A percentile compares a stretch with the other conserved stretches of the same genome.
Evolutionary conservation across 805 yeast species (phyloP).

Genomic region (Candida qinlingensis): DNA sequence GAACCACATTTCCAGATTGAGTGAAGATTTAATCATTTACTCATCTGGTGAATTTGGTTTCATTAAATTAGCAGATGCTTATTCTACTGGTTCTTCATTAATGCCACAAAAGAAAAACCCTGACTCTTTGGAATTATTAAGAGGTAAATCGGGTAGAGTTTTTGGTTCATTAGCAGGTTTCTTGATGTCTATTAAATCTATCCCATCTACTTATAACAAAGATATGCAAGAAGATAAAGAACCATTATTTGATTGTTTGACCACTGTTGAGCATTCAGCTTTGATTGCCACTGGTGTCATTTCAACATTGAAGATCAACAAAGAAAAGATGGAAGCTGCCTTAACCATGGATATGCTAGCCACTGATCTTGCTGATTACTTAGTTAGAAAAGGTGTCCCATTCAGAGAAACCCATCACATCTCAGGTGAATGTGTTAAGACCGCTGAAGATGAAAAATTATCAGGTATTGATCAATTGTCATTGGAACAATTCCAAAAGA

Average conservation of each 20-base stretch:
- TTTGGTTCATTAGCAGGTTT: constrained; percentile 94
- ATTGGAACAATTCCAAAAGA: constrained; percentile 68
- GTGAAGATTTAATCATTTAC: constrained; percentile 92
- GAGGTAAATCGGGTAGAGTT: constrained; percentile 97
- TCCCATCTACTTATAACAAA: constrained; percentile 96
- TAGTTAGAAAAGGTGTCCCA: constrained; percentile 97
- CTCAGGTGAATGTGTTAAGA: constrained; percentile 94
- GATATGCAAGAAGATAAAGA: constrained; percentile 99
- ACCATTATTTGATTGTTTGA: constrained; percentile 88
- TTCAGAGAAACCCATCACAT: constrained; percentile 99
- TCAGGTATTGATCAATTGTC: constrained; percentile 84
- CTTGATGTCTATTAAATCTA: constrained; percentile 93
- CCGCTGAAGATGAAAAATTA: constrained; percentile 72
- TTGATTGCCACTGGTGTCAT: constrained; percentile 95
- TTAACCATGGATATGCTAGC: constrained; percentile 99
- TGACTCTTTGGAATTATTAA: constrained; percentile 86
- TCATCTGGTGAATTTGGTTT: constrained; percentile 98
- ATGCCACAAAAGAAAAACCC: constrained; percentile 99
- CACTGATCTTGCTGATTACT: constrained; percentile 95
- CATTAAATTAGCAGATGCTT: constrained; percentile 90
- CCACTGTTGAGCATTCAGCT: constrained; percentile 90
- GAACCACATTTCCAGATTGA: constrained; percentile 92
- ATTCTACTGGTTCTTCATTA: constrained; percentile 95
- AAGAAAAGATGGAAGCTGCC: constrained; percentile 76
- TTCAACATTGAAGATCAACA: constrained; percentile 73